These are phyloP conservation scores for Talaromyces ruber DNA, from an alignment of 495 filamentous ascomycete species.

Conservation along the genomic window DNA sequence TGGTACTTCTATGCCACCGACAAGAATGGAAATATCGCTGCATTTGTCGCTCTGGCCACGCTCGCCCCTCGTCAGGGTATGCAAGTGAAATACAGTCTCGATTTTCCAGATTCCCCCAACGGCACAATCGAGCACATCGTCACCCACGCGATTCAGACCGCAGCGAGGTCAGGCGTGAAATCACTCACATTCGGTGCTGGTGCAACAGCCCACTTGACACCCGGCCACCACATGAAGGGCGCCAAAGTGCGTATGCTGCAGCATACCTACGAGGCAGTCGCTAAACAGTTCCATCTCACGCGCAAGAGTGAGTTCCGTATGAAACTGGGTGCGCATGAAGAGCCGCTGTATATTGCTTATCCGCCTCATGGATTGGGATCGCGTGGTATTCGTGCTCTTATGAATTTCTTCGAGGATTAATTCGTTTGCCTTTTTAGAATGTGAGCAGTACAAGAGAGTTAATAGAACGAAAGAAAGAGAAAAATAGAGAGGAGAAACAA, in stretches of 20 bases:
- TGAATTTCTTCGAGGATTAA: slow-evolving; percentile 76
- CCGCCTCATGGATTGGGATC: slow-evolving; percentile 72
- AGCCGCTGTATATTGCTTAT: slow-evolving; percentile 74
- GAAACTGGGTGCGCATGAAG: slow-evolving; percentile 72
- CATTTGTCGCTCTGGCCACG: slow-evolving; percentile 65
- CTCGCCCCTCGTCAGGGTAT: slow-evolving; percentile 68
- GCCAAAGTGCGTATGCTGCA: slow-evolving; percentile 63
- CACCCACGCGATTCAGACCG: slow-evolving; percentile 63
- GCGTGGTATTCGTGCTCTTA: slow-evolving; percentile 62
- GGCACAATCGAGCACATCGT: slow-evolving; percentile 77
- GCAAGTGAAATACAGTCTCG: slow-evolving; percentile 82
- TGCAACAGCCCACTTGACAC: slow-evolving; percentile 55
- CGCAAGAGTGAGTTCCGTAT: slow-evolving; percentile 81
- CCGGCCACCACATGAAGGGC: slow-evolving; percentile 68
- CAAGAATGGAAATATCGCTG: slow-evolving; percentile 56
- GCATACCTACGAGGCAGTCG: slow-evolving; percentile 68
- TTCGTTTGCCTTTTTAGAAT: not conserved
- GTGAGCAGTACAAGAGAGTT: not conserved
- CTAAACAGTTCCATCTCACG: slow-evolving; percentile 66
- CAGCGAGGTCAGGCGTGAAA: slow-evolving; percentile 52
- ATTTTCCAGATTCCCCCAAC: slow-evolving; percentile 70
- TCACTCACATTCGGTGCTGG: slow-evolving; percentile 74
- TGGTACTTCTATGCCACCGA: slow-evolving; percentile 72
- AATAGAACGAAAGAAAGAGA: not conserved
- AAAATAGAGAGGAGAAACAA: not conserved